These are phyloP conservation scores for Barnettozyma populi DNA, from an alignment of 805 yeast genomes.

Conservation along the genomic window DNA sequence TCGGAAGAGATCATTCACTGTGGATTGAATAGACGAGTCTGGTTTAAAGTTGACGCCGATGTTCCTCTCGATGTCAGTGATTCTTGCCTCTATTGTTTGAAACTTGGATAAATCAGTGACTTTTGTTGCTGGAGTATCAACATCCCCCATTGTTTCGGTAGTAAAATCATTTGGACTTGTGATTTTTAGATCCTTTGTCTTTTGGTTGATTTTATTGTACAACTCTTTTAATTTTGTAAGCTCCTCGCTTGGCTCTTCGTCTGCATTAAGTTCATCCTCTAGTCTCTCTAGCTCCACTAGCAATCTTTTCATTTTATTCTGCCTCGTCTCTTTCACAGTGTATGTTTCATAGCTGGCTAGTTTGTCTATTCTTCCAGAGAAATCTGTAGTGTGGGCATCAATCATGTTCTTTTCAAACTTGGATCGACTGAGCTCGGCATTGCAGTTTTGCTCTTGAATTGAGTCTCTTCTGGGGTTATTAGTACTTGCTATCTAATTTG, in stretches of 20 bases:
- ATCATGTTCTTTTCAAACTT: slow-evolving; percentile 26
- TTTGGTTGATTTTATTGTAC: slow-evolving; percentile 14
- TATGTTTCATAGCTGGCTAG: slow-evolving; percentile 30
- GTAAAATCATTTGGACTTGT: neutral
- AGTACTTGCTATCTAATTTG: neutral
- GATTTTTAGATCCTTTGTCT: slow-evolving; percentile 12
- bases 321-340: slow-evolving; percentile 32
- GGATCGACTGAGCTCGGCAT: slow-evolving; percentile 18
- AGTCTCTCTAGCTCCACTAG: slow-evolving; percentile 36
- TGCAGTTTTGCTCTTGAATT: slow-evolving; percentile 17
- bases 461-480: slow-evolving; percentile 17
- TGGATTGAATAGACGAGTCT: slow-evolving; percentile 20
- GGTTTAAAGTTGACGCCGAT: slow-evolving; percentile 15
- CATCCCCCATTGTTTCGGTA: neutral
- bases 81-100: slow-evolving; percentile 12
- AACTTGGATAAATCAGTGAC: neutral
- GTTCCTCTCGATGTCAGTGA: slow-evolving; percentile 14
- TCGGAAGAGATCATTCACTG: slow-evolving; percentile 27
- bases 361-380: slow-evolving; percentile 29
- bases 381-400: slow-evolving; percentile 22
- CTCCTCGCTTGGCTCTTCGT: slow-evolving; percentile 15
- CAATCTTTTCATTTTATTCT: slow-evolving; percentile 35
- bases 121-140: neutral
- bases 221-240: slow-evolving; percentile 19
- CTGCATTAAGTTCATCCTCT: slow-evolving; percentile 15